A percentile compares a stretch with the other conserved stretches of the same genome.
Conservation (phyloP, 768 basidiomycete species). For the Hemileccinum rubropunctum region DNA sequence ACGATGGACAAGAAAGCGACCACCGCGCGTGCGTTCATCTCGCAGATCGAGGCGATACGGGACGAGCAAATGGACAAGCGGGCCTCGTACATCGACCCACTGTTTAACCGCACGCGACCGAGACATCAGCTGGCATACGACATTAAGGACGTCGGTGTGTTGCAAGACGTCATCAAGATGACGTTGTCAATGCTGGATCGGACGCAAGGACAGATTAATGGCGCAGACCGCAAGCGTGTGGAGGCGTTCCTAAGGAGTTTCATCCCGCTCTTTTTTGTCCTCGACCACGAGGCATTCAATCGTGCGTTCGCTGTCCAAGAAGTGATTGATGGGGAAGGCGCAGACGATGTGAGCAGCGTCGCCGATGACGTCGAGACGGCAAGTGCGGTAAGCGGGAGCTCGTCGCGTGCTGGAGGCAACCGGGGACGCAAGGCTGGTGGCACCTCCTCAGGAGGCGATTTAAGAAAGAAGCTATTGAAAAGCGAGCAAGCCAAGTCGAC, state of each 20-base stretch:
- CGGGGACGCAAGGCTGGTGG: constrained; percentile 40
- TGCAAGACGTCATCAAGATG: constrained; percentile 88
- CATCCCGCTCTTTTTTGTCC: constrained; percentile 73
- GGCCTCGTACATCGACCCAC: constrained; percentile 53
- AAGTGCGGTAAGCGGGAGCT: constrained; percentile 26
- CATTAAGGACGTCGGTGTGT: constrained; percentile 67
- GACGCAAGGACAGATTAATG: constrained; percentile 69
- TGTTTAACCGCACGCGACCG: constrained; percentile 58
- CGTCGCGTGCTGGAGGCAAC: constrained; percentile 34
- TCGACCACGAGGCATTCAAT: constrained; percentile 69
- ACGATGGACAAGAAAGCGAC: constrained; percentile 83
- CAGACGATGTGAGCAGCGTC: constrained; percentile 41
- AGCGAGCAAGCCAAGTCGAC: constrained; percentile 78
- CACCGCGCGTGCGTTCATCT: constrained; percentile 71
- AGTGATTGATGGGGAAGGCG: constrained; percentile 58
- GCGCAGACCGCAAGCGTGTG: constrained; percentile 72
- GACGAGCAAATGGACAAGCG: constrained; percentile 80
- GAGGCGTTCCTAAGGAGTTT: constrained; percentile 79
- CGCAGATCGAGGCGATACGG: constrained; percentile 79
- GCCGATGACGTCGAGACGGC: constrained; percentile 38
- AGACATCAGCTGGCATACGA: constrained; percentile 79
- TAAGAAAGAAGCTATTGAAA: constrained; percentile 79
- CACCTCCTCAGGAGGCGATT: constrained; percentile 52
- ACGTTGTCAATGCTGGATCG: constrained; percentile 90
- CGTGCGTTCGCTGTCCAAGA: constrained; percentile 64